Evolutionary conservation across 1,139 yeast genomes (phyloP).

Genomic region (Zygoascus hellenicus): DNA sequence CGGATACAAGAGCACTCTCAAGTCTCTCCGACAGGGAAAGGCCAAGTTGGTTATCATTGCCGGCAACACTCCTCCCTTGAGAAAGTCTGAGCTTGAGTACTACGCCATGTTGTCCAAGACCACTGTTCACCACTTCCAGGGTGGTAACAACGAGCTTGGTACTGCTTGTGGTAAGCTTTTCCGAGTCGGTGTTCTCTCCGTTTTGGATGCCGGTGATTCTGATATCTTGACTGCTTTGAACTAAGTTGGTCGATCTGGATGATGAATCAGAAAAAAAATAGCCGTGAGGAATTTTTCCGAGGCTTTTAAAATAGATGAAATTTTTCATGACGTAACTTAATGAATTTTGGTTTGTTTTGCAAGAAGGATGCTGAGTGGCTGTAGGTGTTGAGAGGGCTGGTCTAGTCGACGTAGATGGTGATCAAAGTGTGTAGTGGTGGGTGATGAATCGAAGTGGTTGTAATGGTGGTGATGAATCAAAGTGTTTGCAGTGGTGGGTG

Average conservation of each 20-base stretch:
- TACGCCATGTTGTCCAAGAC: constrained; percentile 99
- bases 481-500: too few species aligned
- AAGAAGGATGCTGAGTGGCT: too few species aligned
- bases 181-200: constrained; percentile 98
- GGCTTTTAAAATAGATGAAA: too few species aligned
- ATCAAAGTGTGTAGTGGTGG: too few species aligned
- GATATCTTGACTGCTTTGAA: constrained; percentile 66
- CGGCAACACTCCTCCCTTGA: constrained; percentile 99
- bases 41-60: constrained; percentile 98
- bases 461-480: too few species aligned
- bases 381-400: too few species aligned
- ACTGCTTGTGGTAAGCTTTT: constrained; percentile 99
- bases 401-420: too few species aligned
- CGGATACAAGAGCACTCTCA: constrained; percentile 99
- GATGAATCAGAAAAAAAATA: too few species aligned
- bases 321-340: too few species aligned
- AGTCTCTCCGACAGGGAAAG: constrained; percentile 98
- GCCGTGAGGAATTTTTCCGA: too few species aligned
- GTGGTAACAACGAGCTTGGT: constrained; percentile 99
- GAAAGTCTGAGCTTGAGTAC: constrained; percentile 99
- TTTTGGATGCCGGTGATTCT: constrained; percentile 99
- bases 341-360: too few species aligned
- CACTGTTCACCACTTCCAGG: constrained; percentile 97
- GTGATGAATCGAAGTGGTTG: too few species aligned
- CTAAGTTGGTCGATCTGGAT: background rate